phyloP scores from a whole-genome alignment of 164 flowering plant species.

The Berberis thunbergii region DNA sequence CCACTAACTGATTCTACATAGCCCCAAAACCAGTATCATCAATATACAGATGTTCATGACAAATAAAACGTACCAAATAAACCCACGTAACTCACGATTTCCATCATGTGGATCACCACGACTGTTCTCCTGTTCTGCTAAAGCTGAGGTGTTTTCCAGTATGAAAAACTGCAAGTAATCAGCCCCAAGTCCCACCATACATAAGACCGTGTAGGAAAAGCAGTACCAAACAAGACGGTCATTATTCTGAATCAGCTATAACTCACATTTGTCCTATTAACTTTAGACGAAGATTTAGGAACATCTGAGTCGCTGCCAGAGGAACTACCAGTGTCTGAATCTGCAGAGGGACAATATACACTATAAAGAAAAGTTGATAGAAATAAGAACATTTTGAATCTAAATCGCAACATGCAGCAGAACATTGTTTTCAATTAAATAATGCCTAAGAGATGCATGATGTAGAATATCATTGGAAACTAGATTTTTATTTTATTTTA shows the following conservation, averaged over 20 bases:
- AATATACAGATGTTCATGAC: not conserved
- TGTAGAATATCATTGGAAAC: too few species aligned
- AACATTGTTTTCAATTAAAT: too few species aligned
- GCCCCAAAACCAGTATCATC: not conserved
- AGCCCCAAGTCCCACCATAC: not conserved
- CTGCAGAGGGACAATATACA: constrained; percentile 15
- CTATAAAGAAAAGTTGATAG: not conserved
- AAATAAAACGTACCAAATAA: not conserved
- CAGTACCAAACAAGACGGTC: not conserved
- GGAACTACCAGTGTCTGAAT: constrained; percentile 59
- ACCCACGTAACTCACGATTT: constrained; percentile 29
- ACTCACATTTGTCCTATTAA: constrained; percentile 30
- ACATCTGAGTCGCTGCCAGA: constrained; percentile 56
- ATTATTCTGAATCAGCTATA: not conserved
- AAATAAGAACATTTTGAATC: not conserved
- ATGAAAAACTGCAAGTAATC: not conserved
- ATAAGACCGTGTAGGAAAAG: not conserved
- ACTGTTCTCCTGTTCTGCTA: constrained; percentile 24
- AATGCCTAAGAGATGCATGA: too few species aligned
- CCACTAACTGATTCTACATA: constrained; percentile 29
- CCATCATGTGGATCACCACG: constrained; percentile 21
- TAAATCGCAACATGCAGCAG: too few species aligned
- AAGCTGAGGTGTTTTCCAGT: constrained; percentile 26
- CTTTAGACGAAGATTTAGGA: constrained; percentile 37
- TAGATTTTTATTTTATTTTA: too few species aligned